Percentiles rank a stretch among this genome's conserved stretches.
Conservation (phyloP, 129 eudicot species). For the Artemisia tridentata region DNA sequence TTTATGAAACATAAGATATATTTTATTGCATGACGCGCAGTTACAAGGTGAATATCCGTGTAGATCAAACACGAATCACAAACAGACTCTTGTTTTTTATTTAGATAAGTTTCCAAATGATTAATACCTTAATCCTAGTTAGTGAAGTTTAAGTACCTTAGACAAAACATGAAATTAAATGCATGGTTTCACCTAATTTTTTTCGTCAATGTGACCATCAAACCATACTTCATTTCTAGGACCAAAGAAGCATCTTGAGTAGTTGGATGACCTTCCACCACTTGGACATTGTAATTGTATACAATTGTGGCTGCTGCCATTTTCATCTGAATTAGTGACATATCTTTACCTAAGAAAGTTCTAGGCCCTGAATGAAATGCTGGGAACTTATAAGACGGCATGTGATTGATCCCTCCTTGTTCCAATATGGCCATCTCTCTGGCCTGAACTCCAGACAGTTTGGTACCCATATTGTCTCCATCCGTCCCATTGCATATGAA, state of each 20-base stretch:
- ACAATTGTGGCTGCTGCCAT: conserved; percentile 25
- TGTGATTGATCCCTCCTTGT: conserved; percentile 21
- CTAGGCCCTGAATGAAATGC: conserved; percentile 66
- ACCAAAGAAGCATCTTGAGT: conserved; percentile 53
- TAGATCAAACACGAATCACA: too few species aligned
- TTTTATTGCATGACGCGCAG: too few species aligned
- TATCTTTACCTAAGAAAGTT: conserved; percentile 49
- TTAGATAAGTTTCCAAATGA: too few species aligned
- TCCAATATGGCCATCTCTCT: conserved; percentile 52
- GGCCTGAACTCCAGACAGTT: conserved; percentile 59
- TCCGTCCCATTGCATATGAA: conserved; percentile 56
- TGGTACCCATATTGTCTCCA: conserved; percentile 62
- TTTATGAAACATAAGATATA: too few species aligned
- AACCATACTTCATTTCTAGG: conserved; percentile 58
- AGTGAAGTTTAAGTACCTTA: too few species aligned
- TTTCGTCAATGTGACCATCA: conserved; percentile 35
- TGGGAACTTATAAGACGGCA: conserved; percentile 25
- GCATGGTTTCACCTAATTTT: neutral
- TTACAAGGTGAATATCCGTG: too few species aligned
- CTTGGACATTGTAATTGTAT: conserved; percentile 41
- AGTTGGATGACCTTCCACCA: conserved; percentile 62
- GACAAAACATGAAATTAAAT: neutral
- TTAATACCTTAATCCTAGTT: too few species aligned
- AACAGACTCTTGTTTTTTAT: too few species aligned
- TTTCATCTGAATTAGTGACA: conserved; percentile 41